Evolutionary conservation across 2,329 filamentous ascomycete species (phyloP), one percentile per base, ranked within the genome.

Genomic region (Ceratocystis cubensis): DNA sequence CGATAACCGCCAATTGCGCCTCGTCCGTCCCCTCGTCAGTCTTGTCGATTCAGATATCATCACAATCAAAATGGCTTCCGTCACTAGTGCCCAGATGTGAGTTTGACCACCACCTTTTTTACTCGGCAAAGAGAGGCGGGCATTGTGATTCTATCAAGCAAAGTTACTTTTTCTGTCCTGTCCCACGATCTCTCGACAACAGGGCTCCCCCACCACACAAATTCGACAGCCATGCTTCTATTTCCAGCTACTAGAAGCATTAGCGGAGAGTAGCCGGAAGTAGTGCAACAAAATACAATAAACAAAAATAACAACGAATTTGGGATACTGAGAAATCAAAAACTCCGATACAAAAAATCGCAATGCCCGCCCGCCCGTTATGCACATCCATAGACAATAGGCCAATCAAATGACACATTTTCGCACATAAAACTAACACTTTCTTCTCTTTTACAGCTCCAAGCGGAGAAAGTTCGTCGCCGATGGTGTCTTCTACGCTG

Each of bases 401-500:
- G 25, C 30, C 30, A 61, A n/a, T 15, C n/a, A 33, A 45, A 45
- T n/a, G n/a, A 41, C 22, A 22, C 56, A 62, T 7, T 59, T 20
- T n/a, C 56, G 30, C 37, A 37, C 44, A n/a, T 22, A 20, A 50
- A 30, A 66, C 68, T 69, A 61, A 69, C 46, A 15, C 67, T 45
- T 65, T 62, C 65, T 70, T 48, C 37, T 41, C 37, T 41, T 68
- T 66, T 70, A 72, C 77, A 92, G 89, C 81, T 92, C 88, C 80
- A 93, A 93, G 88, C 82, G 88, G 81, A 89, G 89, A 86, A 93
- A 93, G 87, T 93, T 92, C 84, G 88, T 93, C 78, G 89, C 88
- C 74, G 94, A 99, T 82, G 94, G 94, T 88, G 94, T 99, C 77
- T 99, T 99, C 90, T 99, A 96, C 82, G 94, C 94, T 84, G 94